Percentiles rank a stretch among this genome's conserved stretches.
phyloP scores from a whole-genome alignment of 257 asterid genomes.

The Gentiana macrophylla region DNA sequence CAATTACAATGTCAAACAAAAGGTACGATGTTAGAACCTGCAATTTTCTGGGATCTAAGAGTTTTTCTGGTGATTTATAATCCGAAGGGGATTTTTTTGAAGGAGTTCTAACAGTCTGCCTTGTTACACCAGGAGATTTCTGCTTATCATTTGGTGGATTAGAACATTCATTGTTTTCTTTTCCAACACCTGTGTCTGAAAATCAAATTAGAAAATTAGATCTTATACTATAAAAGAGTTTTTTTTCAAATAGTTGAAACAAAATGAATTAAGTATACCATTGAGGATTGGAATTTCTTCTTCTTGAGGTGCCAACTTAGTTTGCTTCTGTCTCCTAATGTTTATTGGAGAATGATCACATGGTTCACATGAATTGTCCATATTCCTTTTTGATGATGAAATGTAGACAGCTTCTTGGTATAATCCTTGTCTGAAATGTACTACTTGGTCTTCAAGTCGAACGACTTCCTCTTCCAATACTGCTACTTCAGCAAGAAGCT shows the following conservation, averaged over 20 bases:
- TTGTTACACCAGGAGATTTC: conserved; percentile 28
- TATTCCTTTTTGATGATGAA: conserved; percentile 54
- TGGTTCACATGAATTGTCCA: conserved; percentile 36
- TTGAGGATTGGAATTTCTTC: conserved; percentile 26
- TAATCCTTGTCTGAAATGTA: conserved; percentile 71
- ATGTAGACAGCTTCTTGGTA: conserved; percentile 81
- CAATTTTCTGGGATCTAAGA: conserved; percentile 31
- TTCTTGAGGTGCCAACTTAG: conserved; percentile 30
- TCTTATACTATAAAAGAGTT: not conserved
- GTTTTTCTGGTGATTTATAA: conserved; percentile 29
- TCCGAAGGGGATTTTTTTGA: conserved; percentile 35
- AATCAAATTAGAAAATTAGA: conserved; percentile 3
- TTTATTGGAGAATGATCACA: conserved; percentile 22
- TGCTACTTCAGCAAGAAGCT: conserved; percentile 96
- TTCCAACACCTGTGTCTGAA: conserved; percentile 45
- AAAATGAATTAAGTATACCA: conserved; percentile 21
- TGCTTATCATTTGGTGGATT: conserved; percentile 35
- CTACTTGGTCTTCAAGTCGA: conserved; percentile 85
- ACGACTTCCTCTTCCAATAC: conserved; percentile 96
- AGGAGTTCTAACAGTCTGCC: conserved; percentile 27
- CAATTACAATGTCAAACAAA: not conserved
- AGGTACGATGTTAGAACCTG: conserved; percentile 26
- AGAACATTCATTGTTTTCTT: conserved; percentile 42
- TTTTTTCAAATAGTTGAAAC: not conserved
- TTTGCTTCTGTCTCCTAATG: conserved; percentile 36